phyloP scores from a whole-genome alignment of 805 yeast genomes.

The Kluyveromyces lactis region DNA sequence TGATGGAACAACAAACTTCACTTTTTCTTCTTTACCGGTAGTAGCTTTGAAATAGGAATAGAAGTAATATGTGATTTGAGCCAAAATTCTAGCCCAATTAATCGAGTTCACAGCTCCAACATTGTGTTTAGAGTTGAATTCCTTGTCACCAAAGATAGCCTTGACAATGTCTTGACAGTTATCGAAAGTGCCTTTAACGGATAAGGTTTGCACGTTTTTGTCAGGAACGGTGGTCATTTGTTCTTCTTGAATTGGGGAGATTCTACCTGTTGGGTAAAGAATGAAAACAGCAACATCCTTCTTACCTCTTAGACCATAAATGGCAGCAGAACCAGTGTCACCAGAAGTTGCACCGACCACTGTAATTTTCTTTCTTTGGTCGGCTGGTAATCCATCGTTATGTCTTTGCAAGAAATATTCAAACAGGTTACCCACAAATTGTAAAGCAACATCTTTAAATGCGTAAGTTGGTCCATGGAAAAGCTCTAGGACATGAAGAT shows the following conservation, averaged over 20 bases:
- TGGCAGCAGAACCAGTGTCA: slow-evolving; percentile 98
- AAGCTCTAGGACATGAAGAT: slow-evolving; percentile 74
- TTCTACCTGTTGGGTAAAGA: slow-evolving; percentile 93
- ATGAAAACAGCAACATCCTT: slow-evolving; percentile 97
- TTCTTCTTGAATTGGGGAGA: slow-evolving; percentile 94
- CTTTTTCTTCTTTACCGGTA: slow-evolving; percentile 34
- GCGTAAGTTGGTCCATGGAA: slow-evolving; percentile 99
- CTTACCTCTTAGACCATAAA: slow-evolving; percentile 93
- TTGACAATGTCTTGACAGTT: slow-evolving; percentile 97
- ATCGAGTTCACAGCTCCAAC: slow-evolving; percentile 97
- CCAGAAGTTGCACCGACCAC: slow-evolving; percentile 99
- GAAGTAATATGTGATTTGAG: slow-evolving; percentile 96
- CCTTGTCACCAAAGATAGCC: slow-evolving; percentile 80
- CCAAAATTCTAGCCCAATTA: slow-evolving; percentile 98
- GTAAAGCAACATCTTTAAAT: slow-evolving; percentile 96
- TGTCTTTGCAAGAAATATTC: slow-evolving; percentile 81
- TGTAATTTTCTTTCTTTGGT: slow-evolving; percentile 70
- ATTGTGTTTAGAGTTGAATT: slow-evolving; percentile 82
- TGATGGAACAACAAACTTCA: slow-evolving; percentile 89
- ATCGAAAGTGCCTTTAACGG: slow-evolving; percentile 94
- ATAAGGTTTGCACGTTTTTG: slow-evolving; percentile 85
- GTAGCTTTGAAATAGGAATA: slow-evolving; percentile 74
- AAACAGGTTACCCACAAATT: slow-evolving; percentile 93
- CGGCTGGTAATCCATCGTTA: slow-evolving; percentile 46
- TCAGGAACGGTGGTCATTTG: slow-evolving; percentile 98